Conservation (phyloP, 2,329 filamentous ascomycete genomes). For the Aspergillus sp. region DNA sequence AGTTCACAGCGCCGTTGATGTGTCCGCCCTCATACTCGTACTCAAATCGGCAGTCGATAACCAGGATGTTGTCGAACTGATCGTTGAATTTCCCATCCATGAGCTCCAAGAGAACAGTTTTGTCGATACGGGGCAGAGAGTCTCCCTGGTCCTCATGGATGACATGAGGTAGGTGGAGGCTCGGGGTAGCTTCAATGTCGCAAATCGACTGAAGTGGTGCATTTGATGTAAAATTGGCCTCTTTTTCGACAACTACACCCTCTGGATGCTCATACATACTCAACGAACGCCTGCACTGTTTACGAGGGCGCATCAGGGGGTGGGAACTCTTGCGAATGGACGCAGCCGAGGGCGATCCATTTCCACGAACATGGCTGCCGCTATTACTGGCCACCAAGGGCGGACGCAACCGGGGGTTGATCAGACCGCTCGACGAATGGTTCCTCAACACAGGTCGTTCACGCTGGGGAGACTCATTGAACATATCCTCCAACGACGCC, state of each 20-base stretch:
- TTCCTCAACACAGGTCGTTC: slow-evolving; percentile 63
- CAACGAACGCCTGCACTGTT: slow-evolving; percentile 85
- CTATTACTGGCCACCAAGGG: slow-evolving; percentile 56
- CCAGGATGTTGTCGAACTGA: slow-evolving; percentile 74
- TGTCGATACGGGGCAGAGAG: slow-evolving; percentile 81
- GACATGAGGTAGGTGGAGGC: slow-evolving; percentile 79
- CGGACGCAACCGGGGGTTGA: slow-evolving; percentile 63
- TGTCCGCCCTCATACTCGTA: slow-evolving; percentile 98
- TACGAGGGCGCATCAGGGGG: slow-evolving; percentile 72
- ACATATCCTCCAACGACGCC: slow-evolving; percentile 76
- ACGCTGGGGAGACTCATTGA: slow-evolving; percentile 74
- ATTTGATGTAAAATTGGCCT: slow-evolving; percentile 56
- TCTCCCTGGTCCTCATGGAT: slow-evolving; percentile 76
- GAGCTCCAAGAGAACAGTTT: slow-evolving; percentile 78
- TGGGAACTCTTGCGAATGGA: slow-evolving; percentile 73
- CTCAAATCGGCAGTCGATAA: slow-evolving; percentile 97
- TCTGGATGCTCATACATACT: slow-evolving; percentile 97
- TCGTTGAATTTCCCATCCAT: slow-evolving; percentile 80
- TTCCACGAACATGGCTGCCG: slow-evolving; percentile 58
- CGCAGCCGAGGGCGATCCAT: slow-evolving; percentile 71
- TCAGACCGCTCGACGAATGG: slow-evolving; percentile 57
- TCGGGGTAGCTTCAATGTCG: slow-evolving; percentile 76
- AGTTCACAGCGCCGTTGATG: slow-evolving; percentile 90
- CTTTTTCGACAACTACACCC: slow-evolving; percentile 80
- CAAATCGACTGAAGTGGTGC: slow-evolving; percentile 70